A percentile compares a stretch with the other conserved stretches of the same genome.
Conservation (phyloP, 139 green algal species). For the Ettlia oleoabundans region DNA sequence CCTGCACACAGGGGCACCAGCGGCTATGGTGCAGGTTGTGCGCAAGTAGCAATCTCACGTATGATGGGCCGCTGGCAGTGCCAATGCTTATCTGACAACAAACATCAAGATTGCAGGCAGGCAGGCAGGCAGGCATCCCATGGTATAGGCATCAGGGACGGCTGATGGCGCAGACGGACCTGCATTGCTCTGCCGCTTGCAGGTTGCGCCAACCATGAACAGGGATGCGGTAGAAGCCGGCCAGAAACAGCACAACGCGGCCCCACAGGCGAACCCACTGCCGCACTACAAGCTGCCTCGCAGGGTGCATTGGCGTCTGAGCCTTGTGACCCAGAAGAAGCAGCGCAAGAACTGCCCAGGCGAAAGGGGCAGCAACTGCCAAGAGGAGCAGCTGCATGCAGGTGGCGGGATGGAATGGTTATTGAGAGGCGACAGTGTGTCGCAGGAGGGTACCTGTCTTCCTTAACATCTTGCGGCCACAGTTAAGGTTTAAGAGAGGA, state of each 20-base stretch:
- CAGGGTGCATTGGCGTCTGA: constrained; percentile 34
- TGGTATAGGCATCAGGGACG: too few relatives aligned
- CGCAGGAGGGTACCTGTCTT: background rate
- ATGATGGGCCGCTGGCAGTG: too few relatives aligned
- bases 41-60: background rate
- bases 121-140: too few relatives aligned
- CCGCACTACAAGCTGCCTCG: constrained; percentile 38
- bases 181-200: constrained; percentile 22
- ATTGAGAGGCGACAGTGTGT: too few relatives aligned
- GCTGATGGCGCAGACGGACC: too few relatives aligned
- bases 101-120: too few relatives aligned
- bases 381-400: constrained; percentile 7
- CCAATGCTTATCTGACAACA: too few relatives aligned
- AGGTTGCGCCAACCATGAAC: constrained; percentile 34
- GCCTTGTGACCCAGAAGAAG: constrained; percentile 31
- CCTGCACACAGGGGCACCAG: background rate
- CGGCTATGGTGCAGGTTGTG: background rate
- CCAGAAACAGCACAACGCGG: constrained; percentile 37
- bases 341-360: constrained; percentile 32
- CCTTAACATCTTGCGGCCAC: too few relatives aligned
- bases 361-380: constrained; percentile 7
- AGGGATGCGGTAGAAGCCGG: constrained; percentile 36
- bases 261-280: constrained; percentile 45
- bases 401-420: background rate
- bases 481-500: too few relatives aligned